Evolutionary conservation across 164 flowering plant species (phyloP), one percentile per base, ranked within the genome.

Genomic region (Amborella trichopoda): DNA sequence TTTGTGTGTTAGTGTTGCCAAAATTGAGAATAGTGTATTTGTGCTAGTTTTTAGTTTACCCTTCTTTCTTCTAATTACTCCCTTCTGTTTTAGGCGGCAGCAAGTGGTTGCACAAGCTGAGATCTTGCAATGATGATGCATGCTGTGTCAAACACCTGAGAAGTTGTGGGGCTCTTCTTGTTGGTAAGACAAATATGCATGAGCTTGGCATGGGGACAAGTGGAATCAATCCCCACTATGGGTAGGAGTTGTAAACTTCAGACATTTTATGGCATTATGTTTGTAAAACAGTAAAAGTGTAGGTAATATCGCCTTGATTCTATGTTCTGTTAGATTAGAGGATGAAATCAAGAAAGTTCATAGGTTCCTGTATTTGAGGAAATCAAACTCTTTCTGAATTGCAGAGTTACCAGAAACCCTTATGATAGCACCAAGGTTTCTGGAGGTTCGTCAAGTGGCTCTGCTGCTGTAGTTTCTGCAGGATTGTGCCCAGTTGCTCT

Each of bases 101-200:
- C 55, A 86, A 70, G 54, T 81, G 98, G 96, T 26, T 91, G 65
- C 93, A 80, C 66, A 81, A 77, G 61, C 17, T 69, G 40, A 76
- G 96, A 62, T 58, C 65, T 39, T 86, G 94, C 40, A 60, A 34
- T 41, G 61, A 63, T 12, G 98, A 91, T 59, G 98, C 98, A 16
- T 68, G 66, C 54, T 83, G 93, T 55, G 87, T 86, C 20, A 62
- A 52, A 54, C 71, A 67, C 45, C 76, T 91, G 23, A 70, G 91
- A 54, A 64, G 52, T 45, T 91, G 96, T 49, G 98, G 96, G 43
- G 96, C 98, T 23, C 36, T 86, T 40, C 58, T 91, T 44, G 79
- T 86, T 26, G 98, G 98, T 36, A 91, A 85, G 55, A 86, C 96
- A 49, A 91, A 91, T 55, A 91, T 91, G 98, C 98, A 91, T 53